Evolutionary conservation across 805 yeast genomes (phyloP).

Genomic region (Metschnikowia corniflorae): DNA sequence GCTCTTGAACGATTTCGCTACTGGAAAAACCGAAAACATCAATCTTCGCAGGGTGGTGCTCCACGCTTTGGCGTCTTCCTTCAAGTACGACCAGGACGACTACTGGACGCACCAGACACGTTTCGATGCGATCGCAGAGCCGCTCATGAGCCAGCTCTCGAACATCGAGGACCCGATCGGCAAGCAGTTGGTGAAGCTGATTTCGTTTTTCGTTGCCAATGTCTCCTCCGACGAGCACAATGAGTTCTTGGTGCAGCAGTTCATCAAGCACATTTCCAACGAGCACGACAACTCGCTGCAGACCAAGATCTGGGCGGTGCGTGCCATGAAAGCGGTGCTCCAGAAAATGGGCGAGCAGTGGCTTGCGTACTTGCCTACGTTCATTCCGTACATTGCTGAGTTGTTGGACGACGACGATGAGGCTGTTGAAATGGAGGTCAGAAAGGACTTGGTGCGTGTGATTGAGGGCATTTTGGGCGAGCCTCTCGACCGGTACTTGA

Average conservation of each 20-base stretch:
- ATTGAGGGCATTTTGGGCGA: conserved; percentile 93
- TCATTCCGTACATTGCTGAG: conserved; percentile 95
- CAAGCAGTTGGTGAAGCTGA: conserved; percentile 72
- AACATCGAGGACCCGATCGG: conserved; percentile 74
- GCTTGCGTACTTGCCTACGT: conserved; percentile 85
- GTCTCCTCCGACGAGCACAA: conserved; percentile 69
- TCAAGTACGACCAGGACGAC: conserved; percentile 87
- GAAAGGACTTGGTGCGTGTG: conserved; percentile 85
- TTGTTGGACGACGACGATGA: conserved; percentile 94
- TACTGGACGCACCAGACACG: conserved; percentile 90
- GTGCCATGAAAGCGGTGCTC: conserved; percentile 75
- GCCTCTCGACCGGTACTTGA: conserved; percentile 80
- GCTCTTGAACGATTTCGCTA: conserved; percentile 49
- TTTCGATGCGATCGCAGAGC: conserved; percentile 64
- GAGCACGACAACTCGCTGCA: conserved; percentile 52
- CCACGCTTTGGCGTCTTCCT: conserved; percentile 72
- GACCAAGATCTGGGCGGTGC: conserved; percentile 80
- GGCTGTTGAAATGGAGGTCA: conserved; percentile 84
- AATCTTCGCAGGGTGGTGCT: conserved; percentile 71
- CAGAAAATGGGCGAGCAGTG: conserved; percentile 93
- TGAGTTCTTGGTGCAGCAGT: conserved; percentile 51
- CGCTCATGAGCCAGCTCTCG: conserved; percentile 62
- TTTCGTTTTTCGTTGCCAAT: conserved; percentile 68
- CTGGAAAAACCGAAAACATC: conserved; percentile 38
- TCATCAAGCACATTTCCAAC: conserved; percentile 36